Percentiles rank a stretch among this genome's conserved stretches.
Conservation (phyloP, 2,329 filamentous ascomycete genomes). For the Teratosphaeria viscida region DNA sequence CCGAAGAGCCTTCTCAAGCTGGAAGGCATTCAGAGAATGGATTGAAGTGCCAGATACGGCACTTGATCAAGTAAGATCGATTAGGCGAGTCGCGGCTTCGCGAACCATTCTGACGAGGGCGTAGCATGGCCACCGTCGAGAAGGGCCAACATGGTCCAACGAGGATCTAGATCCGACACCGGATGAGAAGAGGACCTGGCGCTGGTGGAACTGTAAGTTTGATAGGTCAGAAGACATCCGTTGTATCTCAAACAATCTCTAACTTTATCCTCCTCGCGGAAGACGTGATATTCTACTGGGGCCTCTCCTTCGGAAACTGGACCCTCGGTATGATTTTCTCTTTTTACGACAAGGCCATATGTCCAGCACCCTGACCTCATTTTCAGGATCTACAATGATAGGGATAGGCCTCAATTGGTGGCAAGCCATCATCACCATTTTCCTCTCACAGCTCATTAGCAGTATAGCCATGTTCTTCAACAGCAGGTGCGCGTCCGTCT, state of each 20-base stretch:
- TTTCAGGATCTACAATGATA: constrained; percentile 22
- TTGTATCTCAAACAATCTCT: no score
- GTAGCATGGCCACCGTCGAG: constrained; percentile 7
- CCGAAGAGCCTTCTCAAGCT: constrained; percentile 13
- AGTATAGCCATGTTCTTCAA: constrained; percentile 37
- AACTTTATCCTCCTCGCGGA: no score
- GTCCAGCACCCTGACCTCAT: no score
- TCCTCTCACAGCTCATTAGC: constrained; percentile 32
- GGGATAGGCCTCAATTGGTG: constrained; percentile 38
- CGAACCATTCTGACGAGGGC: neutral
- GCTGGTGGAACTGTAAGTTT: constrained; percentile 27
- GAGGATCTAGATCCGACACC: constrained; percentile 30
- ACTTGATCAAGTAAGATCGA: constrained; percentile 8
- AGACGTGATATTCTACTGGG: constrained; percentile 29
- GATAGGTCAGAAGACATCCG: no score
- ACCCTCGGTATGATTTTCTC: constrained; percentile 18
- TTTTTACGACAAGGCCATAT: no score
- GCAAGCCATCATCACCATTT: constrained; percentile 36
- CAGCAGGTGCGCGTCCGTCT: constrained; percentile 31
- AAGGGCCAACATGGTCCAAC: constrained; percentile 11
- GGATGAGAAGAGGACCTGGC: constrained; percentile 30
- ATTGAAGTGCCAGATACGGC: constrained; percentile 13
- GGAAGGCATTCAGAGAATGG: constrained; percentile 14
- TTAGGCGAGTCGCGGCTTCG: neutral
- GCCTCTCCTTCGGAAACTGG: constrained; percentile 34